A percentile compares a stretch with the other conserved stretches of the same genome.
Conservation (phyloP, 805 yeast genomes). For the Nakazawaea wickerhamii region DNA sequence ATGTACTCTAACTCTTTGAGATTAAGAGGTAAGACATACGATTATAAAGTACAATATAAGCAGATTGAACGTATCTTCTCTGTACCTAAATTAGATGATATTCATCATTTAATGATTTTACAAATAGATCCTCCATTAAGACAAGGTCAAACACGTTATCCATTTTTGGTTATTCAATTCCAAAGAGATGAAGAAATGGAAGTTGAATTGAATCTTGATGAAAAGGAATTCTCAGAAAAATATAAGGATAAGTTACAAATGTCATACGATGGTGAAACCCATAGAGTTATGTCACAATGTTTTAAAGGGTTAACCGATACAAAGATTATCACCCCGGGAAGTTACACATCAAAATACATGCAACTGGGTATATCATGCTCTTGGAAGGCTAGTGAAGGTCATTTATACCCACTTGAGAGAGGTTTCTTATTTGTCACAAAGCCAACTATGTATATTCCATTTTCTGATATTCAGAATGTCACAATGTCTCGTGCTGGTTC, state of each 20-base stretch:
- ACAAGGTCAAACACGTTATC: conserved; percentile 97
- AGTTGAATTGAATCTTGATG: conserved; percentile 79
- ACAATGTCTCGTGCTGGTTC: conserved; percentile 87
- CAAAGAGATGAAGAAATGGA: conserved; percentile 87
- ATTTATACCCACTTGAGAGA: conserved; percentile 87
- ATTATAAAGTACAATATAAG: conserved; percentile 86
- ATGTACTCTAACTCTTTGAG: conserved; percentile 84
- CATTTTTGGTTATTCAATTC: conserved; percentile 86
- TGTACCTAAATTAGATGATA: conserved; percentile 90
- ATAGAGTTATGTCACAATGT: conserved; percentile 80
- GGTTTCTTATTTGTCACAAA: conserved; percentile 88
- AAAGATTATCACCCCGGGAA: conserved; percentile 79
- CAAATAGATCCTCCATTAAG: conserved; percentile 96
- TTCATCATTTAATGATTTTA: conserved; percentile 79
- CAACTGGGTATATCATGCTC: conserved; percentile 90
- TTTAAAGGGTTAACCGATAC: conserved; percentile 87
- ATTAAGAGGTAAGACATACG: conserved; percentile 95
- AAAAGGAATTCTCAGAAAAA: conserved; percentile 69
- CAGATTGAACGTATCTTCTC: conserved; percentile 89
- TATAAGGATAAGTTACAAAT: conserved; percentile 73
- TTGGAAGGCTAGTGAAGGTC: conserved; percentile 92
- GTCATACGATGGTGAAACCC: conserved; percentile 72
- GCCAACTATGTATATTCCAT: conserved; percentile 89
- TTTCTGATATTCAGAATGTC: conserved; percentile 68
- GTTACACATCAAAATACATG: conserved; percentile 66